phyloP scores from a whole-genome alignment of 768 basidiomycete genomes.

The Suillus brevipes region DNA sequence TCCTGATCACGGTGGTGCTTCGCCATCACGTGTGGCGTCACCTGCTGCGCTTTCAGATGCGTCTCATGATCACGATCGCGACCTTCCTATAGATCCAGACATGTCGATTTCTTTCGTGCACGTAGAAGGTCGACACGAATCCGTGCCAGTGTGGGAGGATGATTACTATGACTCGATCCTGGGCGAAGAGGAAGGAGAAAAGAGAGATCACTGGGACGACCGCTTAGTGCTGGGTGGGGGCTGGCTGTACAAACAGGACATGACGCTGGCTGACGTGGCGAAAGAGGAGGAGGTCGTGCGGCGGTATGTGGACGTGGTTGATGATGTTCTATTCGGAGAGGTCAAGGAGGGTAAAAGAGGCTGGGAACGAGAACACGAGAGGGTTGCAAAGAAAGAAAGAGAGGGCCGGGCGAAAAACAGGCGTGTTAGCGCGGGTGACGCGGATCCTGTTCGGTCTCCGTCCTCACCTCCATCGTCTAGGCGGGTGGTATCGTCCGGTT shows the following conservation, averaged over 20 bases:
- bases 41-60: constrained; percentile 44
- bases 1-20: constrained; percentile 33
- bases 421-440: constrained; percentile 31
- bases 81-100: constrained; percentile 48
- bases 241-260: constrained; percentile 76
- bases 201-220: constrained; percentile 79
- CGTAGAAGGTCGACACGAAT: constrained; percentile 63
- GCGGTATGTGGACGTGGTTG: constrained; percentile 74
- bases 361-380: constrained; percentile 49
- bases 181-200: constrained; percentile 51
- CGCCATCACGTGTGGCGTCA: constrained; percentile 45
- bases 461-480: constrained; percentile 30
- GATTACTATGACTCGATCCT: constrained; percentile 42
- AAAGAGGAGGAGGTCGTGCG: constrained; percentile 59
- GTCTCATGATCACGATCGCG: constrained; percentile 29
- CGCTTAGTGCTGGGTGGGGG: constrained; percentile 77
- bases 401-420: constrained; percentile 39
- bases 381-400: constrained; percentile 44
- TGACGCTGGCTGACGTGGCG: constrained; percentile 50
- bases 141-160: constrained; percentile 82
- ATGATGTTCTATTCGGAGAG: constrained; percentile 74
- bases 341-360: constrained; percentile 47
- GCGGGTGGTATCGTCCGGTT: constrained; percentile 60
- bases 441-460: constrained; percentile 26
- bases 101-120: constrained; percentile 68